Evolutionary conservation across 2,329 filamentous ascomycete species (phyloP), one percentile per base, ranked within the genome.

Genomic region (Fusarium chlamydosporum): DNA sequence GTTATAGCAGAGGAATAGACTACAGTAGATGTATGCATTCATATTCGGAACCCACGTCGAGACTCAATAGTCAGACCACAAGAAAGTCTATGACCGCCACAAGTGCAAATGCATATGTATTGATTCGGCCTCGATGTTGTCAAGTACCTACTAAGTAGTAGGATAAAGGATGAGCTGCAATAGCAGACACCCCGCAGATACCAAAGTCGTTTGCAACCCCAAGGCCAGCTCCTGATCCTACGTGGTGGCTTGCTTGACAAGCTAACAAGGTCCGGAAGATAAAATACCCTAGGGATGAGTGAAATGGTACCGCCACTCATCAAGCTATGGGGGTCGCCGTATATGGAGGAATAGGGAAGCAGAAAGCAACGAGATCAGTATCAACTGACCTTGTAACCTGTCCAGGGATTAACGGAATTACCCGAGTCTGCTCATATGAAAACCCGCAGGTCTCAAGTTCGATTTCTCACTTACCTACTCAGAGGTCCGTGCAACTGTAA

Each of bases 401-500:
- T 50, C 23, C 34, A 23, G 23, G 34, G 34, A 37, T 38, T 50
- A 6, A 27, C 27, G 27, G 8, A 38, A 18, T 7, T 38, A 18
- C n/a, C 26, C 33, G 23, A 15, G 26, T 12, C 27, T 10, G 47
- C 23, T 40, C 33, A 20, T 20, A 38, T 16, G 16, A 18, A n/a
- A 18, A 50, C 13, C 33, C 34, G 34, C 47, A 50, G 33, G 47
- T 38, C 34, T 50, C 47, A 50, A 50, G 26, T 29, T 45, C 12
- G 26, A 11, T 27, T 45, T 20, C 42, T 29, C 9, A 29, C 16
- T 29, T 13, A 29, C 16, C 15, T 50, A 27, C 31, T 26, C 16
- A 20, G n/a, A 23, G 45, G 56, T 46, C 40, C 27, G 34, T 35
- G 27, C 54, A 46, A 27, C n/a, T 59, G 18, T 35, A 29, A 37